Evolutionary conservation across 75 land plant genomes (phyloP).

Genomic region (Pseudotsuga menziesii): DNA sequence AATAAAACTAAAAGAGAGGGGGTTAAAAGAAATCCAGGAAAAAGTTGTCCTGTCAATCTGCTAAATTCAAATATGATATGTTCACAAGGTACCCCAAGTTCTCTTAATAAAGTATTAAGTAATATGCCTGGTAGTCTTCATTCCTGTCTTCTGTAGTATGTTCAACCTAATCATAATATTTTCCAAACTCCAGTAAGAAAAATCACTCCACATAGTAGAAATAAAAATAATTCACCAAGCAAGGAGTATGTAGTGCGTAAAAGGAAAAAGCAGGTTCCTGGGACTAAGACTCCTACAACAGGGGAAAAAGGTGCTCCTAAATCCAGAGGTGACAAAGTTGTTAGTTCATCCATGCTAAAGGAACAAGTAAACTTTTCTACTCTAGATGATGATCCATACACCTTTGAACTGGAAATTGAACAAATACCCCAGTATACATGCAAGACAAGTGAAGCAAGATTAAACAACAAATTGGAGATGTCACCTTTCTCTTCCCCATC

Average conservation of each 20-base stretch:
- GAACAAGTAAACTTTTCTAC: background rate
- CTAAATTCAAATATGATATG: background rate
- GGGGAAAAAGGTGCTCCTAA: background rate
- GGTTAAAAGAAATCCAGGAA: background rate
- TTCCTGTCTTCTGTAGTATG: conserved; percentile 1
- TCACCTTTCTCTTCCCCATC: background rate
- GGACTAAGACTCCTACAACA: too few relatives aligned
- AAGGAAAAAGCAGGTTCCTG: background rate
- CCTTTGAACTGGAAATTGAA: background rate
- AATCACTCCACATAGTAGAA: background rate
- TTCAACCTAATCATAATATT: conserved; percentile 1
- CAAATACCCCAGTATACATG: background rate
- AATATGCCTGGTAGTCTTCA: conserved; percentile 2
- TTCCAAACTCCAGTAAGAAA: conserved; percentile 6
- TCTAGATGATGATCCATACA: conserved; percentile 6
- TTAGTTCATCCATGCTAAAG: background rate
- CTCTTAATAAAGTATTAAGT: conserved; percentile 7
- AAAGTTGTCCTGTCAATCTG: background rate
- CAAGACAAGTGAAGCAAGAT: background rate
- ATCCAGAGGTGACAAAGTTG: background rate
- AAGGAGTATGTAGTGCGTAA: background rate
- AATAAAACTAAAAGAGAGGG: background rate
- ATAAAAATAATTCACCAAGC: background rate
- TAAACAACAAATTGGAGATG: background rate
- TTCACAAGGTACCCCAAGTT: conserved; percentile 10